Conservation (phyloP, 1,139 yeast species). For the Entelexis paramagnoliae region DNA sequence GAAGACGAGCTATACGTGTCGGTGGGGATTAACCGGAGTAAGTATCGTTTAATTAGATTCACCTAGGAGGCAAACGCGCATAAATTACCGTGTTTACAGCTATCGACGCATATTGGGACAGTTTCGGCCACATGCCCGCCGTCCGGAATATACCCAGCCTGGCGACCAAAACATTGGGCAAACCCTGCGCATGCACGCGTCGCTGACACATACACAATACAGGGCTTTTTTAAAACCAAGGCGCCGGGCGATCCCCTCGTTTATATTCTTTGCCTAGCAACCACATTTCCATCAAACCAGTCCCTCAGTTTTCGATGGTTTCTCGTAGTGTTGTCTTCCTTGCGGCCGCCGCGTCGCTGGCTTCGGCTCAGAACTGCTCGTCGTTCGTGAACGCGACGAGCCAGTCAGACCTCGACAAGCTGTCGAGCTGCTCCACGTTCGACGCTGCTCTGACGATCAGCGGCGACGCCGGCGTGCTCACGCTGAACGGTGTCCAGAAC, state of each 20-base stretch:
- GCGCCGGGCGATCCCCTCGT: not conserved
- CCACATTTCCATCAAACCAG: not conserved
- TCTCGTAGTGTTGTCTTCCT: constrained; percentile 13
- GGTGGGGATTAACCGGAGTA: not conserved
- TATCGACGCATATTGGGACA: not conserved
- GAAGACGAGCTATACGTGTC: not conserved
- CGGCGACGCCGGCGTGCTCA: constrained; percentile 45
- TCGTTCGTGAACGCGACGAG: constrained; percentile 38
- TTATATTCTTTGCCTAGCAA: not conserved
- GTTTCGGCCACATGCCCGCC: constrained; percentile 4
- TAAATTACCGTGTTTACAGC: not conserved
- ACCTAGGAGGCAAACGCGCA: not conserved
- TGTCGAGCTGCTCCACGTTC: constrained; percentile 66
- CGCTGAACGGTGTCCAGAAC: constrained; percentile 48
- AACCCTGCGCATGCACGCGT: constrained; percentile 14
- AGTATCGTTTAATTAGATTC: no score
- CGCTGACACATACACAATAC: constrained; percentile 17
- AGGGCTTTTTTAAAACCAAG: constrained; percentile 10
- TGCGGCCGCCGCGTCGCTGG: constrained; percentile 15
- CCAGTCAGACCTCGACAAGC: constrained; percentile 64
- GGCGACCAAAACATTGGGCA: constrained; percentile 6
- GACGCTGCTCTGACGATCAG: constrained; percentile 73
- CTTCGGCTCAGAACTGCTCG: constrained; percentile 17
- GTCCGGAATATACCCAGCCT: constrained; percentile 3
- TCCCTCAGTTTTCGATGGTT: constrained; percentile 10